phyloP scores from a whole-genome alignment of 164 flowering plant genomes.

The Vitis rotundifolia region DNA sequence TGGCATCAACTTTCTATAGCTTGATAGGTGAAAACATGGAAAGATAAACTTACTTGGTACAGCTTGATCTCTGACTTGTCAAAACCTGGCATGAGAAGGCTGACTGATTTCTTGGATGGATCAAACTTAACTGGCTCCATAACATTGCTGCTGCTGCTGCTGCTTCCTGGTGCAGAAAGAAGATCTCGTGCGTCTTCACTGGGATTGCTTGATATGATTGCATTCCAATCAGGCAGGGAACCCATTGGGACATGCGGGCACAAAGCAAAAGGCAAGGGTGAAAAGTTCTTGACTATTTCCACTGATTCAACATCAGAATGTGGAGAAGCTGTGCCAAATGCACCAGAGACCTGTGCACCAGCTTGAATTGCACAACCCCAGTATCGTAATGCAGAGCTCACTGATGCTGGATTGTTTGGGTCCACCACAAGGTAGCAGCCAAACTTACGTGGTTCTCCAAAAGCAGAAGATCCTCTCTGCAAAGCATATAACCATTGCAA shows the following conservation, averaged over 20 bases:
- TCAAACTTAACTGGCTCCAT: constrained; percentile 57
- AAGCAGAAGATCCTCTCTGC: constrained; percentile 74
- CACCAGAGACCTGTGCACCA: constrained; percentile 78
- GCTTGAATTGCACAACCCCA: constrained; percentile 97
- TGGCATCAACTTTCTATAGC: neutral
- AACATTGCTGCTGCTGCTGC: constrained; percentile 15
- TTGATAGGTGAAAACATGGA: neutral
- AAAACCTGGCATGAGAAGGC: constrained; percentile 95
- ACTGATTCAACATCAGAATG: constrained; percentile 22
- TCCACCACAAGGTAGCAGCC: constrained; percentile 76
- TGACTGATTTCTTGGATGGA: constrained; percentile 53
- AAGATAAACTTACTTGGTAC: constrained; percentile 59
- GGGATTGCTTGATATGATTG: constrained; percentile 25
- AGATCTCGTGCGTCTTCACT: constrained; percentile 41
- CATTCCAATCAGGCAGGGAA: constrained; percentile 54
- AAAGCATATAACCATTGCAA: constrained; percentile 10
- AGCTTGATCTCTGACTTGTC: constrained; percentile 95
- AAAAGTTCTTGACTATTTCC: constrained; percentile 38
- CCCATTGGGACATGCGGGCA: constrained; percentile 49
- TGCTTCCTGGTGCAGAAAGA: constrained; percentile 33
- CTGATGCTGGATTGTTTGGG: constrained; percentile 43
- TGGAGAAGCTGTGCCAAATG: constrained; percentile 45
- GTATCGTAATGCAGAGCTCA: constrained; percentile 66
- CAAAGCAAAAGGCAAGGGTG: constrained; percentile 67
- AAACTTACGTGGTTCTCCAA: constrained; percentile 54